Base-by-base conservation (phyloP, 768 basidiomycete species). In the Tylopilus sp. region DNA sequence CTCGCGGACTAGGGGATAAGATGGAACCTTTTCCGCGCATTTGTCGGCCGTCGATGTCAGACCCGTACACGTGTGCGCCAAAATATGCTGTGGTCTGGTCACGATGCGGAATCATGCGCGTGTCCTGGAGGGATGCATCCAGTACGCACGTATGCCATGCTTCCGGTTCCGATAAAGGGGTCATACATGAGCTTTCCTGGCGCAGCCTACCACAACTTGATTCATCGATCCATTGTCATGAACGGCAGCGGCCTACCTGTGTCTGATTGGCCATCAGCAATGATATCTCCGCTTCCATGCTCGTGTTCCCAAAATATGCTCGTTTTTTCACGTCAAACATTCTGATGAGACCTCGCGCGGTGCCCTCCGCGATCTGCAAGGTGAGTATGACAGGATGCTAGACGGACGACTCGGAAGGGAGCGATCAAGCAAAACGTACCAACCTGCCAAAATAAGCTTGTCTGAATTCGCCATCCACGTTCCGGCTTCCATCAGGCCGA, bases 261-360 rank as follows among this genome's bases (percentile, higher is more conserved):
- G 94, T 85, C 68, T 99, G 97, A 60, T 95, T 95, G 9, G 95
- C 92, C 95, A 98, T 98, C 23, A 98, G 70, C 40, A 99, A 73
- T 2, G 93, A 95, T 43, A 98, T 86, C 67, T 98, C 94, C 0
- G 95, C 83, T 59, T 97, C 95, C 97, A 99, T 99, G 60, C 90
- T 91, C 0, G 97, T 99, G 58, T 95, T 99, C 3, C 97, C 97
- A 67, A 83, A 98, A 63, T 89, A 98, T 13, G 74, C 73, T 9
- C 97, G 79, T 59, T 91, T 91, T 69, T 97, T 98, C 44, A 99
- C 87, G 53, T 91, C 86, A 53, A 91, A 95, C 47, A 72, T 79
- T 43, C 72, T 68, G 43, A 92, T 76, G 30, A 95, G 73, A 3
- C 73, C 63, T 6, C 95, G 81, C 0, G 90, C 88, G 23, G 78